Base-by-base conservation (phyloP, 2,329 filamentous ascomycete species). In the Fusarium fujikuroi region DNA sequence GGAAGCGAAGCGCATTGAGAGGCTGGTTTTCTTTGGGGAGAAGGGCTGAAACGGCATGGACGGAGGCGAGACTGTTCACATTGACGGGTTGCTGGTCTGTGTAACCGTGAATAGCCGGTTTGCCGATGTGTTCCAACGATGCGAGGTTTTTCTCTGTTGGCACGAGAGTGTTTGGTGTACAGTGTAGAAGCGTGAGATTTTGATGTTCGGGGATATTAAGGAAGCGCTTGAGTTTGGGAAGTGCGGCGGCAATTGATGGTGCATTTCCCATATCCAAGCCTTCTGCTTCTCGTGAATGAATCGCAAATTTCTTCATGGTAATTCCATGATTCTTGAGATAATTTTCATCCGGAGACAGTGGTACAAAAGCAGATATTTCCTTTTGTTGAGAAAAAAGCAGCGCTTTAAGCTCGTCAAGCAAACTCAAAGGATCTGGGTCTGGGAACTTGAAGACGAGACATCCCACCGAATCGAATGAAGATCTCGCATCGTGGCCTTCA, bases 11-110 rank as follows among this genome's bases (percentile, higher is more conserved):
- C 3, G 72, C 72, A 7, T 74, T 73, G 8, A 74, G 65, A 1
- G 72, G 72, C 9, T 62, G 72, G n/a, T 72, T 74, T 56, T 75
- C 69, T 1, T 7, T 4, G 0, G 72, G 72, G 3, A 74, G 42
- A 2, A 74, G 25, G 2, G 54, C 36, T 12, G 72, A 74, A 14
- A 74, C 69, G 5, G 72, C 58, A 21, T 74, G 72, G 4, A 74
- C 56, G 1, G 72, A 74, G 5, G 72, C 70, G 5, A 74, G 7
- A 19, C 25, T 74, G 40, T 74, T 74, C 19, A 74, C 64, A 4
- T 74, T 74, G 36, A 74, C 58, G 3, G 72, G 72, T 15, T 74
- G 72, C 6, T 74, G 72, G n/a, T 74, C 72, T 12, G 72, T 74
- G 44, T 75, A 74, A 5, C 72, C 72, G 23, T 74, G 72, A 9